Evolutionary conservation across 1,139 yeast species (phyloP).

Genomic region (Debaryomyces psychrophilus): DNA sequence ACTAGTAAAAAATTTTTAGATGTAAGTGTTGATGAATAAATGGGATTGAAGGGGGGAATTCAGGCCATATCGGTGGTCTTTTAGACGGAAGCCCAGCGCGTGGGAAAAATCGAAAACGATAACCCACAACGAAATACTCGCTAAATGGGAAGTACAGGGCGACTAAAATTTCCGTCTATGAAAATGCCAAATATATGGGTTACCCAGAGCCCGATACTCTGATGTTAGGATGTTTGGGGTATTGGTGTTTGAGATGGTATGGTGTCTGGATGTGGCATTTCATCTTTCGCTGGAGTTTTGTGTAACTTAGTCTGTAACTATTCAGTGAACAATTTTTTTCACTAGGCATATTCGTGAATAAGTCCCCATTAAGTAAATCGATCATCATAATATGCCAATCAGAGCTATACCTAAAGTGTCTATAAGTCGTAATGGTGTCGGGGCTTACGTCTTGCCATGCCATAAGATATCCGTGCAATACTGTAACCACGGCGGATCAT

Average conservation of each 20-base stretch:
- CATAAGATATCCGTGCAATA: conserved; percentile 70
- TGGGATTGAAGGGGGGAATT: conserved; percentile 1
- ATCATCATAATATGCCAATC: conserved; percentile 40
- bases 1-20: conserved; percentile 2
- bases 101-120: conserved; percentile 3
- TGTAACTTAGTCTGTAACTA: neutral
- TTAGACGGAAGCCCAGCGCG: conserved; percentile 4
- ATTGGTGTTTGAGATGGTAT: neutral
- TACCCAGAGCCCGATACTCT: neutral
- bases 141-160: conserved; percentile 2
- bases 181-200: neutral
- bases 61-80: neutral
- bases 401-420: conserved; percentile 58
- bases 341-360: neutral
- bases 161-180: neutral
- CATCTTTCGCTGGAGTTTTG: neutral
- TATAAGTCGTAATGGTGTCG: conserved; percentile 76
- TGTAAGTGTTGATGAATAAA: neutral
- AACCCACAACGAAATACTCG: conserved; percentile 1
- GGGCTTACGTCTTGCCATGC: conserved; percentile 78
- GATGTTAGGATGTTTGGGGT: neutral
- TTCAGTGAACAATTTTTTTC: conserved; percentile 6
- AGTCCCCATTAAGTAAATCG: neutral
- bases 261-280: neutral
- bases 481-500: conserved; percentile 96